These are phyloP conservation scores for Pseudogymnoascus sp. DNA, from an alignment of 2,329 filamentous ascomycete species.

Conservation along the genomic window DNA sequence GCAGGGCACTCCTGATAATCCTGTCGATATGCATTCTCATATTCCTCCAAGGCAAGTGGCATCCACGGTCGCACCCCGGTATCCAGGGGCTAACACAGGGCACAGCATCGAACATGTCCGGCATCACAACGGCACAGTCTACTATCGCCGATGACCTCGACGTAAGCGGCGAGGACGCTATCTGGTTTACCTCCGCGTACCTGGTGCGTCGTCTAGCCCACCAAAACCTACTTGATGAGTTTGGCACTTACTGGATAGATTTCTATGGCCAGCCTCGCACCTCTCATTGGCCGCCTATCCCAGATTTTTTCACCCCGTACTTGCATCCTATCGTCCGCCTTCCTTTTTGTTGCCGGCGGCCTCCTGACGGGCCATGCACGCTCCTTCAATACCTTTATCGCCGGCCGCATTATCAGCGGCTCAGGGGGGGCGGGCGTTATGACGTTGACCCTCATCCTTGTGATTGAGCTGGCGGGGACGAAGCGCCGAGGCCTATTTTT, in stretches of 20 bases:
- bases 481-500: slow-evolving; percentile 64
- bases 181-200: slow-evolving; percentile 76
- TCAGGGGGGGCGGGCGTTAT: slow-evolving; percentile 63
- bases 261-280: slow-evolving; percentile 49
- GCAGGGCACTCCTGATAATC: slow-evolving; percentile 37
- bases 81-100: background rate
- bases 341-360: slow-evolving; percentile 52
- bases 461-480: slow-evolving; percentile 63
- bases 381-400: slow-evolving; percentile 53
- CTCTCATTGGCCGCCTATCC: slow-evolving; percentile 62
- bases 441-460: slow-evolving; percentile 64
- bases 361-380: slow-evolving; percentile 54
- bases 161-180: slow-evolving; percentile 57
- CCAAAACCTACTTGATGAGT: background rate
- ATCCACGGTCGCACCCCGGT: background rate
- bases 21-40: slow-evolving; percentile 47
- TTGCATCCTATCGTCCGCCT: slow-evolving; percentile 54
- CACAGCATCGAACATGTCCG: slow-evolving; percentile 58
- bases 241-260: slow-evolving; percentile 34
- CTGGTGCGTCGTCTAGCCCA: slow-evolving; percentile 34
- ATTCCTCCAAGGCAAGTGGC: slow-evolving; percentile 46
- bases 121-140: slow-evolving; percentile 74
- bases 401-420: slow-evolving; percentile 60
- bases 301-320: slow-evolving; percentile 63
- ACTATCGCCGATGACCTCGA: slow-evolving; percentile 66